phyloP scores from a whole-genome alignment of 192 early-diverging fungal genomes.

The Hyaloraphidium curvatum region DNA sequence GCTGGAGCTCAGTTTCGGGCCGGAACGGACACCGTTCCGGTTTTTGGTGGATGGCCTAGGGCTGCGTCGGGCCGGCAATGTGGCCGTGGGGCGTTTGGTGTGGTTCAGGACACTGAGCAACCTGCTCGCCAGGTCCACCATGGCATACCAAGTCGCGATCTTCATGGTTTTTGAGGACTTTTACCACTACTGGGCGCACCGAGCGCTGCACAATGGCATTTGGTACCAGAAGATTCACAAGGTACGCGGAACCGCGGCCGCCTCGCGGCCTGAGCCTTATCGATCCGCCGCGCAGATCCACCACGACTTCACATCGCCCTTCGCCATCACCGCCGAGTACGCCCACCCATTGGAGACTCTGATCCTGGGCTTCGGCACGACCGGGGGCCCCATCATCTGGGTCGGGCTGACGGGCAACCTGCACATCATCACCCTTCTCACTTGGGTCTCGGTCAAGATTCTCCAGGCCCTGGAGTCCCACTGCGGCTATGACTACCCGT shows the following conservation, averaged over 20 bases:
- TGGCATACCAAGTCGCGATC: slow-evolving; percentile 40
- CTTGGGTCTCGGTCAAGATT: slow-evolving; percentile 65
- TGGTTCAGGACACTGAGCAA: too few relatives aligned
- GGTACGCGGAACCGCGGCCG: too few relatives aligned
- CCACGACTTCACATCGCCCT: background rate
- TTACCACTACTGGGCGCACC: slow-evolving; percentile 85
- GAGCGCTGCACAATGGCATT: slow-evolving; percentile 65
- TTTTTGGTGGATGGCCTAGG: background rate
- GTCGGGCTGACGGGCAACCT: slow-evolving; percentile 38
- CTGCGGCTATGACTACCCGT: slow-evolving; percentile 90
- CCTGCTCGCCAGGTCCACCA: slow-evolving; percentile 31
- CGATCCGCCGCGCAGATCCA: too few relatives aligned
- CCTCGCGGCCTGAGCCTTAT: too few relatives aligned
- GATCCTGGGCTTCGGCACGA: slow-evolving; percentile 69
- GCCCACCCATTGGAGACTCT: slow-evolving; percentile 73
- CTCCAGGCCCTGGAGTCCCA: slow-evolving; percentile 76
- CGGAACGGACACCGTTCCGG: too few relatives aligned
- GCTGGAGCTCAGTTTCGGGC: too few relatives aligned
- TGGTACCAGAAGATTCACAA: slow-evolving; percentile 89
- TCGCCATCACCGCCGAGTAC: slow-evolving; percentile 48
- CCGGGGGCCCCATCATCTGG: slow-evolving; percentile 59
- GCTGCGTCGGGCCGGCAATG: background rate
- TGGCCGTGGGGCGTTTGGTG: background rate
- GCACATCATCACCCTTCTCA: slow-evolving; percentile 66
- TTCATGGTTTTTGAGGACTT: slow-evolving; percentile 76